phyloP scores from a whole-genome alignment of 148 eudicot species.

The Fallopia convolvulus region DNA sequence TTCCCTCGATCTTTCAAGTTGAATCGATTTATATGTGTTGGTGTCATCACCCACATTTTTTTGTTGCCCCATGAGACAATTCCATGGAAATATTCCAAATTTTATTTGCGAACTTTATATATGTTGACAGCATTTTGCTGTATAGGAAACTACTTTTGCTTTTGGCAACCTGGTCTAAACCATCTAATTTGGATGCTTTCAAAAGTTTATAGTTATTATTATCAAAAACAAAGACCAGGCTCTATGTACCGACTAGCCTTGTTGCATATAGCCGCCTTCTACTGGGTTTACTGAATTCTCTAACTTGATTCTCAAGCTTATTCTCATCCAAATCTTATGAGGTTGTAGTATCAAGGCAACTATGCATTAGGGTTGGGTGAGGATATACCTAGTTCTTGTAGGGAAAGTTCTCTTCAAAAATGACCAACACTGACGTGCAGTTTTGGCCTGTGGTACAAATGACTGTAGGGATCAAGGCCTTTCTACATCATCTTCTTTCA shows the following conservation, averaged over 20 bases:
- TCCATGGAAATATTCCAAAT: neutral
- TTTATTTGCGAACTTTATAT: neutral
- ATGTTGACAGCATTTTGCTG: neutral
- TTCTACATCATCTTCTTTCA: neutral
- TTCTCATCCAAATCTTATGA: neutral
- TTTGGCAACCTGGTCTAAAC: neutral
- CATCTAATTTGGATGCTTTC: neutral
- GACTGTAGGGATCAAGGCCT: neutral
- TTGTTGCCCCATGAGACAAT: neutral
- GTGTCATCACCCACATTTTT: neutral
- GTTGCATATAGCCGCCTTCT: too few species aligned
- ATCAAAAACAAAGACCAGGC: neutral
- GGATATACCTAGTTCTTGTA: neutral
- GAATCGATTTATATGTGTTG: neutral
- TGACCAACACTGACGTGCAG: neutral
- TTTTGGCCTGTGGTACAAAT: neutral
- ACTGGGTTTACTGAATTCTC: too few species aligned
- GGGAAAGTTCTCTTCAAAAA: neutral
- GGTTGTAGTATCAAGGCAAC: neutral
- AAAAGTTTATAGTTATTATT: neutral
- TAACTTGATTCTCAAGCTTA: neutral
- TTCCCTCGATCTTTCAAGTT: neutral
- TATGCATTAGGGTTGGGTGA: neutral
- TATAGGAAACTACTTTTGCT: neutral
- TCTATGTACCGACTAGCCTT: neutral